Conservation (phyloP, 176 grass and related monocot genomes). For the Secale cereale region DNA sequence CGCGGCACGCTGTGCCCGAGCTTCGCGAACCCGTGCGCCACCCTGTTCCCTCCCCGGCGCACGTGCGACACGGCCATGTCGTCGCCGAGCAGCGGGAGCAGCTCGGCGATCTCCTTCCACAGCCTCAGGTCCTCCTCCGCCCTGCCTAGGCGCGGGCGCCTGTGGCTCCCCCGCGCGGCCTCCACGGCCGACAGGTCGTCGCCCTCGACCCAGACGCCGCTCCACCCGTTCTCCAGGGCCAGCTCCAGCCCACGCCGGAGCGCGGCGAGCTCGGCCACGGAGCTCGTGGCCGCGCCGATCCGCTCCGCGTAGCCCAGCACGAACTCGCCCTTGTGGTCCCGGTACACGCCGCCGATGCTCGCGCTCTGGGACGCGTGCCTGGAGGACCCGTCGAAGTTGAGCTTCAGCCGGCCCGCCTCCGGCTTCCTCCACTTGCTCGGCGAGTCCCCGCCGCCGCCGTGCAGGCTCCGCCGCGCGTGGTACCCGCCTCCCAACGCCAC, state of each 20-base stretch:
- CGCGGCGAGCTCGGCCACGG: conserved; percentile 63
- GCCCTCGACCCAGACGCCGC: conserved; percentile 52
- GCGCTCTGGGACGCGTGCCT: conserved; percentile 34
- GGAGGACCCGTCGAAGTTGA: conserved; percentile 88
- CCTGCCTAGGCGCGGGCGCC: background rate
- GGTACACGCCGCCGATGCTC: conserved; percentile 79
- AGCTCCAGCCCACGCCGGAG: conserved; percentile 73
- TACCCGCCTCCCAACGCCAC: background rate
- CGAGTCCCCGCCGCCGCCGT: background rate
- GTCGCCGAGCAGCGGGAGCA: conserved; percentile 41
- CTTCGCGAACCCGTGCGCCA: conserved; percentile 57
- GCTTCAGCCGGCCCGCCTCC: conserved; percentile 52
- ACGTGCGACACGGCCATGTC: conserved; percentile 58
- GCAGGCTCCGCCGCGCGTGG: background rate
- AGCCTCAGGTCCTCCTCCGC: conserved; percentile 37
- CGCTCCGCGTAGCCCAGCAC: conserved; percentile 70
- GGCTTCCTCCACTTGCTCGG: conserved; percentile 56
- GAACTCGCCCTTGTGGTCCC: conserved; percentile 71
- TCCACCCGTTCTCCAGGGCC: conserved; percentile 60
- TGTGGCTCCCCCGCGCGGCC: background rate
- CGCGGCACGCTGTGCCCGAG: conserved; percentile 32
- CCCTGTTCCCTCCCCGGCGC: conserved; percentile 51
- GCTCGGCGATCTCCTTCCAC: conserved; percentile 37
- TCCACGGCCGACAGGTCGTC: conserved; percentile 56
- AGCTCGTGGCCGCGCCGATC: conserved; percentile 66